These are phyloP conservation scores for Halophytophthora batemanensis DNA, from an alignment of 352 stramenopile genomes.

Conservation along the genomic window DNA sequence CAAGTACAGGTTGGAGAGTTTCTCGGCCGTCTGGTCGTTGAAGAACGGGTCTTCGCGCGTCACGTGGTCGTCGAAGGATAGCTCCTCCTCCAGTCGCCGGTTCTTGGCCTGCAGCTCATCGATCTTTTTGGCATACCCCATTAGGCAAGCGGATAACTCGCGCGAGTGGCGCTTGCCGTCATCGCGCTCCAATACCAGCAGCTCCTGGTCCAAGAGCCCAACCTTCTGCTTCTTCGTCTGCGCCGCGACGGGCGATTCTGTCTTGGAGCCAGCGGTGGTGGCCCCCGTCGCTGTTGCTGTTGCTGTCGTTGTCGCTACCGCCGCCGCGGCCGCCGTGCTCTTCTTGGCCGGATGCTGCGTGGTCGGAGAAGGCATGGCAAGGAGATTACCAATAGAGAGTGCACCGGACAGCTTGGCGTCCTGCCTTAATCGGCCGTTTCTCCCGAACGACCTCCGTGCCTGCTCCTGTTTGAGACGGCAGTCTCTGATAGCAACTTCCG, in stretches of 20 bases:
- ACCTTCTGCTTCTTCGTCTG: constrained; percentile 45
- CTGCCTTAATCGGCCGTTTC: too few species aligned
- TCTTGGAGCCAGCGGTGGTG: too few species aligned
- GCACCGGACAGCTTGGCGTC: too few species aligned
- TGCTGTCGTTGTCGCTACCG: too few species aligned
- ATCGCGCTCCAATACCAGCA: constrained; percentile 64
- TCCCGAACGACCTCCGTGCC: too few species aligned
- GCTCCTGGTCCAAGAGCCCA: constrained; percentile 63
- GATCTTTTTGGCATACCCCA: constrained; percentile 77
- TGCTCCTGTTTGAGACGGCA: too few species aligned
- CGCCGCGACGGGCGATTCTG: background rate
- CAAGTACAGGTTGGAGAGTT: constrained; percentile 72
- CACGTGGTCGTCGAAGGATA: constrained; percentile 72
- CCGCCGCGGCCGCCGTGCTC: too few species aligned
- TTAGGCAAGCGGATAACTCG: constrained; percentile 56
- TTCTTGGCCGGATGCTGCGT: too few species aligned
- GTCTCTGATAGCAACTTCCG: too few species aligned
- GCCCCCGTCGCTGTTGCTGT: too few species aligned
- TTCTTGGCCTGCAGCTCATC: constrained; percentile 78
- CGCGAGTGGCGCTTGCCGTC: constrained; percentile 72
- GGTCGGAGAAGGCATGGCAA: too few species aligned
- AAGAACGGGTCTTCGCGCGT: constrained; percentile 71
- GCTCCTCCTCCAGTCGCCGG: constrained; percentile 68
- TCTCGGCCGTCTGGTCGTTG: constrained; percentile 68
- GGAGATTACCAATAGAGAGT: too few species aligned